Evolutionary conservation across 2,329 filamentous ascomycete species (phyloP), one percentile per base, ranked within the genome.

Genomic region (Beauveria australis): DNA sequence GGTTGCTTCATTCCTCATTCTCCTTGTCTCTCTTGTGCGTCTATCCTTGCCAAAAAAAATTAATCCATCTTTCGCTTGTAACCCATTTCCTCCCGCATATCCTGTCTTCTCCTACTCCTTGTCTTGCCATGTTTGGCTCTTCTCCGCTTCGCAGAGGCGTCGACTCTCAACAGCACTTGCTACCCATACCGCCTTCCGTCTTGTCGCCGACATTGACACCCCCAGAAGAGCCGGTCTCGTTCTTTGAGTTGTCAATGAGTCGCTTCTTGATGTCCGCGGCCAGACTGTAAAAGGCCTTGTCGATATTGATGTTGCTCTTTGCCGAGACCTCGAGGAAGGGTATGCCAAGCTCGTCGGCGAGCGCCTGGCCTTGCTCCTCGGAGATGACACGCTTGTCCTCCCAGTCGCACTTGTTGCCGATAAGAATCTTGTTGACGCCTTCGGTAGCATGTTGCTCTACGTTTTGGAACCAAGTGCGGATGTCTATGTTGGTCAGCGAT

Each of bases 391-490:
- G 89, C 83, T 97, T 97, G 79, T 99, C 94, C 77, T 97, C 94
- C 94, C 94, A 97, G 78, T 99, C 94, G 79, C 94, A 99, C 80
- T 99, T 99, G 84, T 99, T 99, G 74, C 94, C 94, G 68, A 99
- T 97, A 67, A 99, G 85, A 73, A 99, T 97, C 83, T 97, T 99
- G 86, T 97, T 97, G 73, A 99, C 94, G 70, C 94, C 94, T 79
- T 97, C 94, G 70, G 91, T 96, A 62, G 94, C 94, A 78, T 99
- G 92, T 76, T 96, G 92, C 75, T 97, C 92, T 68, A 97, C 92
- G 78, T 99, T 97, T 73, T 92, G 92, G 79, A 99, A 99, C 94
- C 94, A 99, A 67, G 94, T 97, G 72, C 92, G 89, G 76, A 99
- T 99, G 78, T 99, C 94, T 97, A 72, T 62, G 51, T 41, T 37